Conservation (phyloP, 768 basidiomycete species). For the Mycena crocata region DNA sequence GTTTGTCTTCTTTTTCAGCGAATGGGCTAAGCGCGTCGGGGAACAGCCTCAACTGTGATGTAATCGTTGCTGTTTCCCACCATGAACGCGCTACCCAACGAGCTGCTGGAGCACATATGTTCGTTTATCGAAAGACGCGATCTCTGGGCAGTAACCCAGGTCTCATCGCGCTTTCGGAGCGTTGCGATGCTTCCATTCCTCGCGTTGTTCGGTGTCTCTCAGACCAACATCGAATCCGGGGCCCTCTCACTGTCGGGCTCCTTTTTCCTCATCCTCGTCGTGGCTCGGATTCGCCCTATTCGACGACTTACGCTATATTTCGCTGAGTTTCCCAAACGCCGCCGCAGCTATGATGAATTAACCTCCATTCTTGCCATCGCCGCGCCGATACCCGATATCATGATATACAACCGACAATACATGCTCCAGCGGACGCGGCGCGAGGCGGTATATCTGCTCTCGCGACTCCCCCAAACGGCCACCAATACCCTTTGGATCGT, state of each 20-base stretch:
- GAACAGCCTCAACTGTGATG: neutral
- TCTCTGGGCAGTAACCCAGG: conserved; percentile 8
- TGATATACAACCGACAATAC: conserved; percentile 19
- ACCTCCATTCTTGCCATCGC: conserved; percentile 1
- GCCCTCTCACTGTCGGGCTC: conserved; percentile 23
- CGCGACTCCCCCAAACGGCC: conserved; percentile 9
- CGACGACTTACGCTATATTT: conserved; percentile 27
- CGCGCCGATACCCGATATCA: conserved; percentile 28
- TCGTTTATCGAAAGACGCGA: neutral
- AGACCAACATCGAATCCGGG: conserved; percentile 20
- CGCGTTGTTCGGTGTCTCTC: conserved; percentile 13
- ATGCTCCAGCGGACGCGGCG: conserved; percentile 10
- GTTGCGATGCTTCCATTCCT: conserved; percentile 20
- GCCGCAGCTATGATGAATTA: conserved; percentile 2
- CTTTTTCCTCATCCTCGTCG: conserved; percentile 26
- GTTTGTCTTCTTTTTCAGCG: neutral
- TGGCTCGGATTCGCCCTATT: conserved; percentile 19
- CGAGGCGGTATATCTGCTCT: conserved; percentile 12
- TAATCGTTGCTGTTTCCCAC: neutral
- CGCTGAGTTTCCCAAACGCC: neutral
- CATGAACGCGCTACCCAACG: conserved; percentile 25
- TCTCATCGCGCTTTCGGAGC: conserved; percentile 15
- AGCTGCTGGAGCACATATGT: conserved; percentile 27
- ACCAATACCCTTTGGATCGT: conserved; percentile 12
- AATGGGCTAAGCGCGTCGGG: neutral